Conservation (phyloP, 1,284 basidiomycete species). For the Rhodotorula sp. region DNA sequence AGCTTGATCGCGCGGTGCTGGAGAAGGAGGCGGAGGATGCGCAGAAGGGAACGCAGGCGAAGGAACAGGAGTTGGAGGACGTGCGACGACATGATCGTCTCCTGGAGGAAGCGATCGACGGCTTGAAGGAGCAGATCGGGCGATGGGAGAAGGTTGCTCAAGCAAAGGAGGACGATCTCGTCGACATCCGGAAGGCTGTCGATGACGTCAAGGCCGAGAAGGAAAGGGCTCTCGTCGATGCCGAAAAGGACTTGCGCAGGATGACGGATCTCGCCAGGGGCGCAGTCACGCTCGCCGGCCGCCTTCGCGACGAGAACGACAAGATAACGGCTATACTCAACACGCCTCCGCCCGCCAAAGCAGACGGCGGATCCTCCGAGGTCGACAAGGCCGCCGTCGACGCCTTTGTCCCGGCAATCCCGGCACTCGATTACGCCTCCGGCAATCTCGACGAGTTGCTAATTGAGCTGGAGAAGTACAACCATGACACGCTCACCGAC, state of each 20-base stretch:
- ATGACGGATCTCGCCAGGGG: constrained; percentile 14
- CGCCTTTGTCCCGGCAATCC: not conserved
- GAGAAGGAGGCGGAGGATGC: constrained; percentile 51
- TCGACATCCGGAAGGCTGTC: constrained; percentile 63
- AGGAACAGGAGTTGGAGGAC: constrained; percentile 32
- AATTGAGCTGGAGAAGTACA: constrained; percentile 65
- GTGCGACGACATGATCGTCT: too few relatives aligned
- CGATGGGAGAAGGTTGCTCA: constrained; percentile 60
- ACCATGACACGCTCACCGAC: constrained; percentile 76
- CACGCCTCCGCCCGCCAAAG: constrained; percentile 12
- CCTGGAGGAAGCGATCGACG: constrained; percentile 62
- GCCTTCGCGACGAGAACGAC: constrained; percentile 24
- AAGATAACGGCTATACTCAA: constrained; percentile 21
- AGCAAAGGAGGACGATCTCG: constrained; percentile 62
- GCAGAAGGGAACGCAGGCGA: constrained; percentile 53
- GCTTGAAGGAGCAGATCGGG: constrained; percentile 65
- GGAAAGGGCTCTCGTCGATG: constrained; percentile 67
- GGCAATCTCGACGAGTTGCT: constrained; percentile 67
- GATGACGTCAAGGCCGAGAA: constrained; percentile 64
- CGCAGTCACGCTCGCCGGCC: constrained; percentile 27
- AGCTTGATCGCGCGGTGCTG: constrained; percentile 48
- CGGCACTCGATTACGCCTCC: constrained; percentile 52
- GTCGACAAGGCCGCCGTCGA: constrained; percentile 59
- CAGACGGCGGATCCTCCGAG: constrained; percentile 55
- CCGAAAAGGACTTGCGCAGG: constrained; percentile 67